A percentile compares a stretch with the other conserved stretches of the same genome.
Conservation (phyloP, 2,329 filamentous ascomycete species). For the Alternaria sp. region DNA sequence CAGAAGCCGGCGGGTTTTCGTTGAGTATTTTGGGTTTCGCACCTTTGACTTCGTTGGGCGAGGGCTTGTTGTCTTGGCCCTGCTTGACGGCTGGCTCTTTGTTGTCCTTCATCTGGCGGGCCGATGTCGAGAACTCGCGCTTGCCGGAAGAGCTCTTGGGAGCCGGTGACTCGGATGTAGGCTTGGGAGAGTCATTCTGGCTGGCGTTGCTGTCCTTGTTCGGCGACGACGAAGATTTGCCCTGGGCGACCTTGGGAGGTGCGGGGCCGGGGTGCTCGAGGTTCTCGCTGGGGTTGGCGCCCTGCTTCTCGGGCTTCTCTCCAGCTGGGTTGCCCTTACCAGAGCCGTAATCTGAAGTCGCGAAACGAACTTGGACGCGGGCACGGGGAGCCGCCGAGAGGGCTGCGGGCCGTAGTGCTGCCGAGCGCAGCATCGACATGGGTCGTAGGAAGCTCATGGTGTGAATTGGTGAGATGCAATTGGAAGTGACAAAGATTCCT, state of each 20-base stretch:
- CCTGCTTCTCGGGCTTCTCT: slow-evolving; percentile 53
- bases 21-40: slow-evolving; percentile 54
- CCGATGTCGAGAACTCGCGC: slow-evolving; percentile 19
- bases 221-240: slow-evolving; percentile 38
- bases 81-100: slow-evolving; percentile 25
- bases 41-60: slow-evolving; percentile 35
- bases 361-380: slow-evolving; percentile 42
- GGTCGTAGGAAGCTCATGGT: slow-evolving; percentile 43
- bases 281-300: slow-evolving; percentile 47
- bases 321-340: slow-evolving; percentile 51
- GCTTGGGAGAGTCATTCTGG: slow-evolving; percentile 13
- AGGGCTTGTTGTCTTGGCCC: slow-evolving; percentile 13
- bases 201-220: slow-evolving; percentile 26
- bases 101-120: slow-evolving; percentile 14
- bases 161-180: slow-evolving; percentile 9
- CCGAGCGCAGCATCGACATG: slow-evolving; percentile 36
- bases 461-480: neutral
- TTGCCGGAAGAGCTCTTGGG: slow-evolving; percentile 3
- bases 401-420: slow-evolving; percentile 28
- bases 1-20: slow-evolving; percentile 40
- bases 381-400: slow-evolving; percentile 35
- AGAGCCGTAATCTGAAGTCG: slow-evolving; percentile 51
- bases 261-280: slow-evolving; percentile 55
- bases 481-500: slow-evolving; percentile 4
- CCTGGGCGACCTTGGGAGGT: slow-evolving; percentile 51